Percentiles rank a stretch among this genome's conserved stretches.
phyloP scores from a whole-genome alignment of 2,329 filamentous ascomycete genomes.

The Fusarium brevicatenulatum region DNA sequence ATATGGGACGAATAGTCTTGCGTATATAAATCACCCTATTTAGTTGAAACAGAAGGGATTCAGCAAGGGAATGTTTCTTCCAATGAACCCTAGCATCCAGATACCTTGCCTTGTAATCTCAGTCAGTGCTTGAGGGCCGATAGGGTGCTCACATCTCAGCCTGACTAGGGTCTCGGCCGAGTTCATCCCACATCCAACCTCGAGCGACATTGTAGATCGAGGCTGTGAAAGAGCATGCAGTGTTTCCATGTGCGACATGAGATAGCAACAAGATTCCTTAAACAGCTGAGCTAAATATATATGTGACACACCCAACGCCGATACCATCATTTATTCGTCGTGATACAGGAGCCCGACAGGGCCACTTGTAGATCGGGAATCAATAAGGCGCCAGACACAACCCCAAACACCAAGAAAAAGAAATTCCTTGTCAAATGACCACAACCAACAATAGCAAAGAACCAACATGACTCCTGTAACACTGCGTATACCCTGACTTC shows the following conservation, averaged over 20 bases:
- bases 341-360: slow-evolving; percentile 26
- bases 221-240: slow-evolving; percentile 7
- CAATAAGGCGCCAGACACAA: slow-evolving; percentile 27
- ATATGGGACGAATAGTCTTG: not conserved
- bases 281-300: slow-evolving; percentile 33
- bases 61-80: not conserved
- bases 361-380: slow-evolving; percentile 31
- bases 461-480: slow-evolving; percentile 3
- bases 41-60: not conserved
- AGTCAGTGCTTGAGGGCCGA: not conserved
- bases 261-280: slow-evolving; percentile 24
- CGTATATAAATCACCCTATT: not conserved
- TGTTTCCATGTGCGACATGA: slow-evolving; percentile 17
- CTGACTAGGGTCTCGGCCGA: slow-evolving; percentile 13
- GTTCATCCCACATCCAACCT: slow-evolving; percentile 6
- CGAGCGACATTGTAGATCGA: not conserved
- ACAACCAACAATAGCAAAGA: slow-evolving; percentile 4
- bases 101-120: not conserved
- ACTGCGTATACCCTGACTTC: not conserved
- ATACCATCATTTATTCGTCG: slow-evolving; percentile 34
- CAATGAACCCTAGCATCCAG: not conserved
- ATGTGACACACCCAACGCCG: slow-evolving; percentile 35
- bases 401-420: slow-evolving; percentile 32
- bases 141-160: not conserved
- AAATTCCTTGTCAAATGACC: slow-evolving; percentile 19